Base-by-base conservation (phyloP, 2,329 filamentous ascomycete genomes). In the Ceratocystis cacaofunesta region DNA sequence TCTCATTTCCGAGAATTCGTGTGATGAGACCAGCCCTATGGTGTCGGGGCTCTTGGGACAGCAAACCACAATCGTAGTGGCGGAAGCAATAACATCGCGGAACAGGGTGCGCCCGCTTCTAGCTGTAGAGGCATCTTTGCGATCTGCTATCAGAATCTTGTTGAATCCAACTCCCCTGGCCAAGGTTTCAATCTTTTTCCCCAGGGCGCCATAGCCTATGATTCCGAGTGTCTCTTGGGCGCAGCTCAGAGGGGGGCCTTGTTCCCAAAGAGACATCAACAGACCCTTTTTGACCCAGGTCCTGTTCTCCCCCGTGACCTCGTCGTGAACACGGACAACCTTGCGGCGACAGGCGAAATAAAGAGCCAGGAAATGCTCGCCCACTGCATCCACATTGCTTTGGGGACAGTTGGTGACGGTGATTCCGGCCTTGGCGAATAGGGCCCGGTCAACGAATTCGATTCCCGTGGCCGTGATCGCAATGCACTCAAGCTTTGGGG, bases 171-270 rank as follows among this genome's bases (percentile, higher is more conserved):
- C 65, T 3, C 65, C 64, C 1, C 63, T 46, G 12, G 69, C 69
- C 48, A 72, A 52, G n/a, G 68, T 55, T 2, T 68, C 70, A 22
- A 72, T 68, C 17, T 69, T 67, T 28, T 70, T 69, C 4, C 72
- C 72, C 19, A 70, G 68, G 17, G 68, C 68, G 2, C 71, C 72
- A 48, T 72, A 70, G 7, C 72, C 72, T n/a, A 73, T 64, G 30
- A 73, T 68, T 8, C 69, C 71, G 5, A 69, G 70, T 3, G 70
- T 70, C 62, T 73, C 72, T n/a, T 70, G 69, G 25, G 64, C 63
- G 60, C 71, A 72, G n/a, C 69, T 68, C 12, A 69, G 67, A n/a
- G 72, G 72, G n/a, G 69, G 69, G 3, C 62, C 65, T 58, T 66
- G 65, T 58, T 64, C 55, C 65, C 65, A 67, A 1, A 64, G 41